Base-by-base conservation (phyloP, 73 alveolate species). In the Effrenium voratum region DNA sequence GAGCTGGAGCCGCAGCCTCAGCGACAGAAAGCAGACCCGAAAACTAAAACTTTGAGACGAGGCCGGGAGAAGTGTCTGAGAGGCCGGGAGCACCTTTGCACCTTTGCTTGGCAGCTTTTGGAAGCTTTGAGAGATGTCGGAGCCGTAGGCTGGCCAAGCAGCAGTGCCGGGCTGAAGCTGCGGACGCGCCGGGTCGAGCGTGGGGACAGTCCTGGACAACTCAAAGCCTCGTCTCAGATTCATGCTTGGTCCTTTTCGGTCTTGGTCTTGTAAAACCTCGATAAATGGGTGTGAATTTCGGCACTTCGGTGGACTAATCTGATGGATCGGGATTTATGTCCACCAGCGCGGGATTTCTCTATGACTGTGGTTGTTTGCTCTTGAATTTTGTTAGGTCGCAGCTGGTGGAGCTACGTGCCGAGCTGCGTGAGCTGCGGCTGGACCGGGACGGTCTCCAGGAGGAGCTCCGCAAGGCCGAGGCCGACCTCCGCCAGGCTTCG, bases 381-480 rank as follows among this genome's bases (percentile, higher is more conserved):
- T 22, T 57, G 72, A 57, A 57, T 22, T 30, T 30, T 30, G 13
- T 26, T 1, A 79, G 90, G 90, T 79, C 90, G n/a, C 68, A 30
- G 68, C 46, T 60, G 45, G 90, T 60, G 46, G 44, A 60, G 19
- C 90, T 45, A 46, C 90, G 90, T 2, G 90, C 44, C 46, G 68
- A 79, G 22, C 90, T 79, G 10, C 90, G 90, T 13, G 90, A 79
- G 70, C 44, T 79, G 40, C 68, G 46, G 32, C 90, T 79, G 70
- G 90, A 79, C 68, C 90, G 90, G 1, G 90, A 79, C 32, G 90
- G 68, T 1, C n/a, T 79, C 46, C 66, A 66, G 68, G 90, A 79
- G 90, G 90, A 45, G 93, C 93, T 84, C 32, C 81, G 66, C 45
- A 84, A 84, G 59, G 93, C 93, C 36, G 81, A 52, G 66, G 93